Evolutionary conservation across 345 rosid genomes (phyloP).

Genomic region (Adansonia digitata): DNA sequence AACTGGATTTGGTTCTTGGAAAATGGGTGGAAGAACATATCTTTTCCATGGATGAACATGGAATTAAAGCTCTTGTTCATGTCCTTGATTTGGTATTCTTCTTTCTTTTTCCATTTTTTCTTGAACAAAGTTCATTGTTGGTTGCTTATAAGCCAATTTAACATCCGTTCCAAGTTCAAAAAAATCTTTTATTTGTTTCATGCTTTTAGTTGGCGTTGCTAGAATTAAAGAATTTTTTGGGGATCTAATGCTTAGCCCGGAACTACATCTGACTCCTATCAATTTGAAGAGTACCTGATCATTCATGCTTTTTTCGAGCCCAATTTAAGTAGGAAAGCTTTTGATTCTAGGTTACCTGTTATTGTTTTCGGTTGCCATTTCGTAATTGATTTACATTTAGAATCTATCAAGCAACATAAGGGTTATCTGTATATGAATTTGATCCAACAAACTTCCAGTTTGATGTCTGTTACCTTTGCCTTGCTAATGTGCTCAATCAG

Average conservation of each 20-base stretch:
- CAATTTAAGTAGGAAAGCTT: background rate
- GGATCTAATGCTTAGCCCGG: background rate
- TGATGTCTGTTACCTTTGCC: background rate
- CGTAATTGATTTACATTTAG: background rate
- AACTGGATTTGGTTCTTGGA: constrained; percentile 87
- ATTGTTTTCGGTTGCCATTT: background rate
- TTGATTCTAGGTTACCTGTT: background rate
- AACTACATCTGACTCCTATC: background rate
- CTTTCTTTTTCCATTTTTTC: background rate
- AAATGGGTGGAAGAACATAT: constrained; percentile 87
- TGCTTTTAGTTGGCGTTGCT: background rate
- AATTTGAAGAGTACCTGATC: background rate
- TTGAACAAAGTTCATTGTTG: background rate
- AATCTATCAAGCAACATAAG: background rate
- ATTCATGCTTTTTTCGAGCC: background rate
- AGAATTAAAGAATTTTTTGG: background rate
- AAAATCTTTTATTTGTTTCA: background rate
- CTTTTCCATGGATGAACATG: constrained; percentile 62
- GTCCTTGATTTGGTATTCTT: constrained; percentile 74
- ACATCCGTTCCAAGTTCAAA: background rate
- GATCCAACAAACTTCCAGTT: background rate
- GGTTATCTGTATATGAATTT: background rate
- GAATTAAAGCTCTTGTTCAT: constrained; percentile 64
- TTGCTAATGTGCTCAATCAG: background rate
- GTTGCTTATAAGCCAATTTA: background rate